A percentile compares a stretch with the other conserved stretches of the same genome.
Evolutionary conservation across 139 green algal species (phyloP).

Genomic region (Chlamydomonas incerta): DNA sequence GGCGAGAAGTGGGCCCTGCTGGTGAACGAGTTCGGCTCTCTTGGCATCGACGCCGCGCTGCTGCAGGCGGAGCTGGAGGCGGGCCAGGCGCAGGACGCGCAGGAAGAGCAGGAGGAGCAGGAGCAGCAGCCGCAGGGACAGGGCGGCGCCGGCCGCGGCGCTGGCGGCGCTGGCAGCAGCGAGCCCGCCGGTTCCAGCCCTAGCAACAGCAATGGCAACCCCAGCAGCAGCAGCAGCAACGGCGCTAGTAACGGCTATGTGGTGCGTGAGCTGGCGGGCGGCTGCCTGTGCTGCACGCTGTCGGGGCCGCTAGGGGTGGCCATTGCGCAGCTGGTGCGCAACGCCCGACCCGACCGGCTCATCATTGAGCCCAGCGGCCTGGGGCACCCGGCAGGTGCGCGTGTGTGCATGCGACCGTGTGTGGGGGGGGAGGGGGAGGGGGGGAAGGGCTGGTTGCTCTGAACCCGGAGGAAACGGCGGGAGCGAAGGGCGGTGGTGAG

Average conservation of each 20-base stretch:
- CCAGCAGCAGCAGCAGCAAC: neutral
- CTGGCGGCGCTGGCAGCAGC: no score
- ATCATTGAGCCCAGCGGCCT: conserved; percentile 75
- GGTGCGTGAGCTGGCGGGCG: conserved; percentile 73
- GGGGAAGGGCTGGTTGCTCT: no score
- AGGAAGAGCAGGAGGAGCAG: neutral
- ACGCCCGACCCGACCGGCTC: conserved; percentile 68
- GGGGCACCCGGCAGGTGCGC: conserved; percentile 65
- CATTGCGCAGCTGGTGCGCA: conserved; percentile 76
- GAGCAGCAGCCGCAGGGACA: neutral
- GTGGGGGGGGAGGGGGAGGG: no score
- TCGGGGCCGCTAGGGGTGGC: conserved; percentile 63
- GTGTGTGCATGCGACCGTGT: neutral
- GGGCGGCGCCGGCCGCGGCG: no score
- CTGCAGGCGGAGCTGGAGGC: conserved; percentile 45
- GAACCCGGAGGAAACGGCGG: no score
- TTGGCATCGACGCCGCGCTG: conserved; percentile 72
- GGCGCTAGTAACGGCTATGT: neutral
- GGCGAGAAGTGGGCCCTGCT: conserved; percentile 73
- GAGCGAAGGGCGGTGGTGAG: no score
- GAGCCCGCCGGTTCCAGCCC: no score
- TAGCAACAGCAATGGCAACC: neutral
- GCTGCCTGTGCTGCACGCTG: conserved; percentile 79
- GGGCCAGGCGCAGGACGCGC: no score
- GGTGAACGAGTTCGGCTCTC: conserved; percentile 79